Base-by-base conservation (phyloP, 2,329 filamentous ascomycete species). In the Aspergillus candidus region DNA sequence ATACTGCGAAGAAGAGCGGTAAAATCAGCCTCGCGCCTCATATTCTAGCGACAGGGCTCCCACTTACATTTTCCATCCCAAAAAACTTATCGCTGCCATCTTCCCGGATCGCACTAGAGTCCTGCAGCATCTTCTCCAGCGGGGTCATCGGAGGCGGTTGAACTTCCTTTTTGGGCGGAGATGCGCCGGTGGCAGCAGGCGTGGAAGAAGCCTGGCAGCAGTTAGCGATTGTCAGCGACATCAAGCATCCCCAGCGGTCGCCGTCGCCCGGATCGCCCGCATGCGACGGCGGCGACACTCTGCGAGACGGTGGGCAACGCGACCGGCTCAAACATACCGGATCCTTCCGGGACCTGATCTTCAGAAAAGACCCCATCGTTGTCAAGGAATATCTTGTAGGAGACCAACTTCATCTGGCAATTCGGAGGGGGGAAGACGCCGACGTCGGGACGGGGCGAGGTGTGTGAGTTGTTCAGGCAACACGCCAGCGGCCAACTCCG, bases 51-150 rank as follows among this genome's bases (percentile, higher is more conserved):
- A 17, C 29, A 32, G 22, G 34, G 34, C 17, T 34, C 14, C 31
- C 43, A 75, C 87, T 71, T 76, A 97, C 91, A 72, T 98, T 98
- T 71, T 98, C 93, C 66, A 97, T 84, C 12, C 93, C 93, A 71
- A 94, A 97, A 73, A 95, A 98, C 72, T 95, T 94, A 72, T 97
- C 93, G 64, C 87, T 95, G 42, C 93, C 93, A 69, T 97, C 90
- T 55, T 78, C 75, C 59, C 88, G 82, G 54, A 94, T 72, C 2
- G 90, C 82, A 3, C 89, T 90, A 47, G 87, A 82, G 67, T 88
- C 84, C 57, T 82, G 78, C 29, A 98, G 76, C 76, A 94, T 85
- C 73, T 88, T 82, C 68, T 84, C 79, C 30, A 84, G 65, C 34
- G 78, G 76, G 36, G 78, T 82, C 43, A 74, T 71, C 53, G 74